Base-by-base conservation (phyloP, 2,329 filamentous ascomycete genomes). In the Beauveria scarabaeidicola region DNA sequence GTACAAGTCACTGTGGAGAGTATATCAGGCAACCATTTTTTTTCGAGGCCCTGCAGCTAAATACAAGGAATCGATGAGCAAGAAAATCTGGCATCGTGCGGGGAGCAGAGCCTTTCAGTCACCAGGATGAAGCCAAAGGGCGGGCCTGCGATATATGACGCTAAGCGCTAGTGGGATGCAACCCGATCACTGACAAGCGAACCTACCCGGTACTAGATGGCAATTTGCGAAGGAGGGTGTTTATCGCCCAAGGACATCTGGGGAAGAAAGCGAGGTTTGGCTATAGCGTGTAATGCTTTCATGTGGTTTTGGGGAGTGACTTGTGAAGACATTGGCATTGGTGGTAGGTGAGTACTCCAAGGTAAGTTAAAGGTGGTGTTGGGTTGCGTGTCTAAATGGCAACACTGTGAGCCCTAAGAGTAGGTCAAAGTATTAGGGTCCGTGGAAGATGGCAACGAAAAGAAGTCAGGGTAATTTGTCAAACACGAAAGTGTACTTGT, bases 101-200 rank as follows among this genome's bases (percentile, higher is more conserved):
- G 56, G 47, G 55, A 58, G 46, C 11, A 44, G 36, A 29, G 55
- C 19, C 43, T 36, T 21, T 46, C 19, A 15, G 25, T 27, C 32
- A 9, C 21, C 17, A 51, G 17, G 23, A 41, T 29, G 41, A 17
- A 29, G 7, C 25, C 21, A 51, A 25, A 51, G 8, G 36, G 55
- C 47, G 38, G 56, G 47, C 56, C 47, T 15, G 46, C 8, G 41
- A 41, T 21, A 47, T 19, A 23, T 44, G 29, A 58, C 56, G 56
- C 56, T 58, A 58, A 15, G 46, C 56, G 47, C 46, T 19, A 58
- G 38, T 52, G 56, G 56, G 56, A 38, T 52, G 17, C 56, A 52
- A 52, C 56, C 36, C 56, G 56, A 58, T 58, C 40, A 36, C n/a
- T 5, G 23, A 36, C 17, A 21, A 21, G 47, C 29, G 55, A 58